A percentile compares a stretch with the other conserved stretches of the same genome.
phyloP scores from a whole-genome alignment of 805 yeast genomes.

The Candida coquimbonensis region DNA sequence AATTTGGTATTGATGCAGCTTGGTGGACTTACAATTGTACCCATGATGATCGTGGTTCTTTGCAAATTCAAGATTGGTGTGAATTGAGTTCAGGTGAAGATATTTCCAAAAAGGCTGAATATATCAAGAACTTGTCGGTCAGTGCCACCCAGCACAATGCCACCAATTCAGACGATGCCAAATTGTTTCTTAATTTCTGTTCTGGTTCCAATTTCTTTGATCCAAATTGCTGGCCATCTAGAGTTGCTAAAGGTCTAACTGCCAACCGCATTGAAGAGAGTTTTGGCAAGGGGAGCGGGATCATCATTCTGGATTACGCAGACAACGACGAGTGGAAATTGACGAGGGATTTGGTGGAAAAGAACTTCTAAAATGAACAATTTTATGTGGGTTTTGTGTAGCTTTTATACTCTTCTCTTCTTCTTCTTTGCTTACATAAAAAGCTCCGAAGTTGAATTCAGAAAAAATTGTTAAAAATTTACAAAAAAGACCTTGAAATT shows the following conservation, averaged over 20 bases:
- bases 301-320: slow-evolving; percentile 61
- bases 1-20: slow-evolving; percentile 62
- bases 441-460: too few species aligned
- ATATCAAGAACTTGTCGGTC: slow-evolving; percentile 48
- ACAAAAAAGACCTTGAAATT: too few species aligned
- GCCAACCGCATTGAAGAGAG: slow-evolving; percentile 37
- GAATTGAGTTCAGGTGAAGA: slow-evolving; percentile 49
- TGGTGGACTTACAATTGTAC: slow-evolving; percentile 61
- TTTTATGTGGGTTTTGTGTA: too few species aligned
- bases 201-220: slow-evolving; percentile 69
- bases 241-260: slow-evolving; percentile 48
- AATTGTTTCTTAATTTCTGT: slow-evolving; percentile 64
- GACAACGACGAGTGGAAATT: slow-evolving; percentile 57
- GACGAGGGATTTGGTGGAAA: slow-evolving; percentile 42
- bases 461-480: too few species aligned
- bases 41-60: slow-evolving; percentile 54
- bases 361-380: slow-evolving; percentile 30
- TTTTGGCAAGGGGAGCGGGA: slow-evolving; percentile 52
- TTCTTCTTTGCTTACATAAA: too few species aligned
- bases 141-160: slow-evolving; percentile 45
- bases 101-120: slow-evolving; percentile 47
- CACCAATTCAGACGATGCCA: slow-evolving; percentile 38
- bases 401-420: background rate
- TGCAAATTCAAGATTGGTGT: slow-evolving; percentile 70
- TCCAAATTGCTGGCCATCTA: slow-evolving; percentile 67